Conservation (phyloP, 106 monocot genomes). For the Xerophyta viscosa region DNA sequence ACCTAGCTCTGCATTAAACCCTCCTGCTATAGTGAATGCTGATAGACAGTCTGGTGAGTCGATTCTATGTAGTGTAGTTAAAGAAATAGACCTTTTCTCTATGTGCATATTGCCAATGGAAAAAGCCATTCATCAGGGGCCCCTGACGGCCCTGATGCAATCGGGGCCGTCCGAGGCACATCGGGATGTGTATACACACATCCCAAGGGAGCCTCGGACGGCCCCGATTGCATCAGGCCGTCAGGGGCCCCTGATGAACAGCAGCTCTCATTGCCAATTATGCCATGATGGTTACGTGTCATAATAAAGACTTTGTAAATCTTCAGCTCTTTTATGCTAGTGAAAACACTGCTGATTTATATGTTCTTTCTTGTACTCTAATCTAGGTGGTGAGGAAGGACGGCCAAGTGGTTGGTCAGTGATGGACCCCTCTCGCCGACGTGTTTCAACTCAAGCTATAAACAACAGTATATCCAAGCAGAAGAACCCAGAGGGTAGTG, state of each 20-base stretch:
- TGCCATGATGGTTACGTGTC: too few species aligned
- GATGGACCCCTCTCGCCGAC: not conserved
- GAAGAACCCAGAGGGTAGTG: not conserved
- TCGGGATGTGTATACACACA: too few species aligned
- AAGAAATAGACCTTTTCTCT: not conserved
- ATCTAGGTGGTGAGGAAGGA: not conserved
- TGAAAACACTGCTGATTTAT: not conserved
- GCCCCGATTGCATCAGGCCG: too few species aligned
- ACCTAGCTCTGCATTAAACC: conserved; percentile 21
- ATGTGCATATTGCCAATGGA: too few species aligned
- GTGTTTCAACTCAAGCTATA: not conserved
- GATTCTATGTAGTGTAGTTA: not conserved
- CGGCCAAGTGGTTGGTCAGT: not conserved
- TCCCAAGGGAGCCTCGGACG: too few species aligned
- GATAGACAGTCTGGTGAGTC: conserved; percentile 19
- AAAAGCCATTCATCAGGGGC: too few species aligned
- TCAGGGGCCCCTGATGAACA: too few species aligned
- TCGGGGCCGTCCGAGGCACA: too few species aligned
- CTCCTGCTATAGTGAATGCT: conserved; percentile 8
- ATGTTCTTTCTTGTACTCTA: not conserved
- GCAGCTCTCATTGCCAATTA: too few species aligned
- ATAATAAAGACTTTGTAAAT: too few species aligned
- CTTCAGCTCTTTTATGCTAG: too few species aligned
- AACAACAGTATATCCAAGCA: not conserved
- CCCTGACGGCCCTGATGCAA: too few species aligned